A percentile compares a stretch with the other conserved stretches of the same genome.
These are phyloP conservation scores for Pythium vanterpoolii DNA, from an alignment of 352 stramenopile species.

Conservation along the genomic window DNA sequence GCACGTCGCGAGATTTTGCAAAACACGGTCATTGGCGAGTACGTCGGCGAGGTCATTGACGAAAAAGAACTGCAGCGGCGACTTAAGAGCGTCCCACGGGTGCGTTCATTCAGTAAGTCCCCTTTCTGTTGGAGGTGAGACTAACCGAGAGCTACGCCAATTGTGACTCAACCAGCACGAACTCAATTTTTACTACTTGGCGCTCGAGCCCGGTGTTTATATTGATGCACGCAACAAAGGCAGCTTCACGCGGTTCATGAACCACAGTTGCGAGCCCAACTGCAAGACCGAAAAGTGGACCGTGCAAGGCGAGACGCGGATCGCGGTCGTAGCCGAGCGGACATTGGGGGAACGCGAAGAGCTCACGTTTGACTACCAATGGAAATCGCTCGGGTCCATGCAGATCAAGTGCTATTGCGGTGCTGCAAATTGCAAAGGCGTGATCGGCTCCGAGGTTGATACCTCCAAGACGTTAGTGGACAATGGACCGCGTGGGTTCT, in stretches of 20 bases:
- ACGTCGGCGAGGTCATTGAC: constrained; percentile 91
- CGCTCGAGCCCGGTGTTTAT: constrained; percentile 79
- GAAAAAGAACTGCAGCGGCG: constrained; percentile 70
- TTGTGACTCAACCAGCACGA: constrained; percentile 38
- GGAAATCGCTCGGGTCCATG: constrained; percentile 79
- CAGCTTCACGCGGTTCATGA: constrained; percentile 95
- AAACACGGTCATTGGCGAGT: constrained; percentile 82
- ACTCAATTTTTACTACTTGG: constrained; percentile 87
- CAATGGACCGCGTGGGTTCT: constrained; percentile 48
- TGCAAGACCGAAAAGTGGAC: constrained; percentile 96
- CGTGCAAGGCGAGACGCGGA: constrained; percentile 88
- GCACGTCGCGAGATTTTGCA: constrained; percentile 57
- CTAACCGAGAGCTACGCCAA: neutral
- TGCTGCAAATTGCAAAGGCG: constrained; percentile 61
- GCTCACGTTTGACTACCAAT: constrained; percentile 97
- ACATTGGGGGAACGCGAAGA: constrained; percentile 89
- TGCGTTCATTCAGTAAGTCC: constrained; percentile 4
- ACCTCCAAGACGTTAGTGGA: constrained; percentile 30
- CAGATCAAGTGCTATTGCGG: constrained; percentile 81
- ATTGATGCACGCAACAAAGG: constrained; percentile 89
- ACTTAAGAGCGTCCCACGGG: constrained; percentile 54
- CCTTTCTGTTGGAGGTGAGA: too few relatives aligned
- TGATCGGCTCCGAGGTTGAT: constrained; percentile 56
- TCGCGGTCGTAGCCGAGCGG: constrained; percentile 92
- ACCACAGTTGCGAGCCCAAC: constrained; percentile 95